A percentile compares a stretch with the other conserved stretches of the same genome.
Evolutionary conservation across 495 filamentous ascomycete genomes (phyloP).

Genomic region (Xylaria cubensis): DNA sequence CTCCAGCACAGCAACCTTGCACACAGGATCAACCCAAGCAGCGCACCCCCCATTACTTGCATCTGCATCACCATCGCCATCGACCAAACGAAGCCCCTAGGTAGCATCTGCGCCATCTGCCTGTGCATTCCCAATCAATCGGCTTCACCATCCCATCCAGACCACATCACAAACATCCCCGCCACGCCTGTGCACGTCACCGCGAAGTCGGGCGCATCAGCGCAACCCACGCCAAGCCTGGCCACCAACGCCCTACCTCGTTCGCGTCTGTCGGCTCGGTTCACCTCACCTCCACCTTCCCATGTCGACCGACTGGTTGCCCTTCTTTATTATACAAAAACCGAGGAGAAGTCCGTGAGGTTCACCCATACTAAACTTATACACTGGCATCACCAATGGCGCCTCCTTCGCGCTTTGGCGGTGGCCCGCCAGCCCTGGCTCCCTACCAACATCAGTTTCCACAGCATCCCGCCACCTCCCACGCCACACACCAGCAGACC

Average conservation of each 20-base stretch:
- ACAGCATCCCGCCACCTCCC: conserved; percentile 32
- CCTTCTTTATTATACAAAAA: conserved; percentile 14
- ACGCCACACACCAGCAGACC: conserved; percentile 50
- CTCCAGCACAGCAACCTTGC: neutral
- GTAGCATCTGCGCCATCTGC: neutral
- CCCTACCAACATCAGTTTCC: conserved; percentile 57
- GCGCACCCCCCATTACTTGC: neutral
- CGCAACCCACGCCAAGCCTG: conserved; percentile 26
- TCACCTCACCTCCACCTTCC: conserved; percentile 3
- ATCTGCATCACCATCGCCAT: neutral
- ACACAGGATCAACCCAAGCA: conserved; percentile 4
- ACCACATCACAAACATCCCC: conserved; percentile 2
- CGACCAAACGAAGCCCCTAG: neutral
- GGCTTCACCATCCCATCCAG: neutral
- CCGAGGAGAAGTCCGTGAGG: conserved; percentile 25
- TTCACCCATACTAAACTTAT: neutral
- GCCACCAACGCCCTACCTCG: conserved; percentile 13
- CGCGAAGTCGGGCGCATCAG: conserved; percentile 28
- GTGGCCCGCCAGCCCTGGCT: conserved; percentile 41
- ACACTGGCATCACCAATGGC: conserved; percentile 35
- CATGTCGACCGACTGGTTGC: conserved; percentile 25
- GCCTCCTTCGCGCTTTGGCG: conserved; percentile 41
- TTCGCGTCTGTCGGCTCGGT: neutral
- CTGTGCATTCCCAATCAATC: neutral
- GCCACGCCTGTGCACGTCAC: conserved; percentile 14